These are phyloP conservation scores for Nothophytophthora sp. DNA, from an alignment of 352 stramenopile species.

Conservation along the genomic window DNA sequence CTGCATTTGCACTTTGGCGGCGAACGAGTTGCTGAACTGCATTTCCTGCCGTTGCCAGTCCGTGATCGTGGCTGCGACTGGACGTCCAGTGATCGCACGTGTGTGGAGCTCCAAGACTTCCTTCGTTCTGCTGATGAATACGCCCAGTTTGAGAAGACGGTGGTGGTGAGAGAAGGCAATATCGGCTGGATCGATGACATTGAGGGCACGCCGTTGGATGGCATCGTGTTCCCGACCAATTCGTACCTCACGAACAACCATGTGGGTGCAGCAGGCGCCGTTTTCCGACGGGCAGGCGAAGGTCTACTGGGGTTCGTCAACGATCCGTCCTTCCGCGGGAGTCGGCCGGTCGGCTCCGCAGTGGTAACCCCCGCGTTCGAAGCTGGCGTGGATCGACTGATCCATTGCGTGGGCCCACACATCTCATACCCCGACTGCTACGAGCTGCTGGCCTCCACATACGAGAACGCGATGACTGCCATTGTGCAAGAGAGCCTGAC, in stretches of 20 bases:
- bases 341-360: conserved; percentile 30
- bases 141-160: conserved; percentile 20
- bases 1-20: conserved; percentile 25
- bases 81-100: conserved; percentile 20
- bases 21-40: conserved; percentile 16
- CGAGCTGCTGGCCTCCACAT: conserved; percentile 41
- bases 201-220: conserved; percentile 32
- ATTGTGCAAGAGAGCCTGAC: conserved; percentile 37
- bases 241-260: conserved; percentile 37
- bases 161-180: conserved; percentile 36
- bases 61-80: conserved; percentile 26
- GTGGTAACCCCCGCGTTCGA: conserved; percentile 54
- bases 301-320: conserved; percentile 34
- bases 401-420: conserved; percentile 60
- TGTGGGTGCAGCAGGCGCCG: conserved; percentile 37
- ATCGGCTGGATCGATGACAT: conserved; percentile 36
- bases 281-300: conserved; percentile 46
- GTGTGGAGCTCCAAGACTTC: conserved; percentile 38
- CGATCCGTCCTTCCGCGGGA: conserved; percentile 28
- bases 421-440: conserved; percentile 32
- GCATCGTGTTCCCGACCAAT: conserved; percentile 54
- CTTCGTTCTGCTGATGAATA: conserved; percentile 31
- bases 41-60: conserved; percentile 19
- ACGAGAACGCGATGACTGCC: conserved; percentile 39
- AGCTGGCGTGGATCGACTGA: conserved; percentile 41